These are phyloP conservation scores for Zizania latifolia DNA, from an alignment of 176 grass and related monocot genomes.

Conservation along the genomic window DNA sequence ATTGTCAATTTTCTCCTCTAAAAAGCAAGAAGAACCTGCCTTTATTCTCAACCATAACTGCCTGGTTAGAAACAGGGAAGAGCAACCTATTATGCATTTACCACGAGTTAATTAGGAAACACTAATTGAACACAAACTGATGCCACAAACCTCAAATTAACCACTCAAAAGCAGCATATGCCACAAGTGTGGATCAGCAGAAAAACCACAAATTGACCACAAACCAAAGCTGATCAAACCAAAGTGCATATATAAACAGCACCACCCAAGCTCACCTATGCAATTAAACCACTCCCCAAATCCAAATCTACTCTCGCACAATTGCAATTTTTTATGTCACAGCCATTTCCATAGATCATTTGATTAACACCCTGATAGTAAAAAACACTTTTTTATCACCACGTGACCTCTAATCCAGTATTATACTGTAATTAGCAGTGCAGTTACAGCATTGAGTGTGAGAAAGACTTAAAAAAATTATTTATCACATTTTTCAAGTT, in stretches of 20 bases:
- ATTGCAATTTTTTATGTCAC: no score
- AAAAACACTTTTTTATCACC: no score
- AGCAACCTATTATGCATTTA: not conserved
- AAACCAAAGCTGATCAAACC: no score
- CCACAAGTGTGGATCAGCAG: not conserved
- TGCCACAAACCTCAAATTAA: not conserved
- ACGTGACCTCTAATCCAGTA: no score
- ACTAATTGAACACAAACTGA: not conserved
- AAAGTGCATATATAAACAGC: not conserved
- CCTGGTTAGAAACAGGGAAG: not conserved
- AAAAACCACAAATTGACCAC: not conserved
- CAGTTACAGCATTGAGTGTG: no score
- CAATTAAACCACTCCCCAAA: not conserved
- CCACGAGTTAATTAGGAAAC: not conserved
- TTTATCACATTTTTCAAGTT: no score
- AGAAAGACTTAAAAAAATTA: no score
- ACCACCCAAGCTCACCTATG: not conserved
- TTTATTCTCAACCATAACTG: not conserved
- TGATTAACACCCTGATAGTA: no score
- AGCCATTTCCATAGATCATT: no score
- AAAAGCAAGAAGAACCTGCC: not conserved
- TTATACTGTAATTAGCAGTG: no score
- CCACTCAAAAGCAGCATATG: not conserved
- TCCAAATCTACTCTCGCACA: not conserved
- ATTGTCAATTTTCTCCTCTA: not conserved